These are phyloP conservation scores for Trichothecium sympodiale DNA, from an alignment of 2,329 filamentous ascomycete species.

Conservation along the genomic window DNA sequence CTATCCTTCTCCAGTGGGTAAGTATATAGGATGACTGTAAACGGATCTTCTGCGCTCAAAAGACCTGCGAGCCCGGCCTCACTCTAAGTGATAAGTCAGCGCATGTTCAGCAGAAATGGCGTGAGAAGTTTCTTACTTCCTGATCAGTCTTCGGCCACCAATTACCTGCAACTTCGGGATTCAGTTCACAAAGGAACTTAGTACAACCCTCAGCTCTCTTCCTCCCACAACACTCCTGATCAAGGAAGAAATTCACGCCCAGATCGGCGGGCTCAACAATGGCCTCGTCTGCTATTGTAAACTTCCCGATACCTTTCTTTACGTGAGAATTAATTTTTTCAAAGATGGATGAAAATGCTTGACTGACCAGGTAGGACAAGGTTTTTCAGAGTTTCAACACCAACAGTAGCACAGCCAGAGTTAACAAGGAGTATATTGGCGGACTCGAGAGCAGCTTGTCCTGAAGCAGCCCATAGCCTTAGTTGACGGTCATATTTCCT, in stretches of 20 bases:
- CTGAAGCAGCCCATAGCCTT: constrained; percentile 85
- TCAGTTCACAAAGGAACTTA: constrained; percentile 72
- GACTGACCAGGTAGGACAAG: constrained; percentile 71
- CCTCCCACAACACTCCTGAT: constrained; percentile 65
- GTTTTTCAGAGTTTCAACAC: constrained; percentile 89
- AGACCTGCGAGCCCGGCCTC: constrained; percentile 21
- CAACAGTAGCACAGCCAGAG: constrained; percentile 74
- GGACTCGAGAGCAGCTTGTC: constrained; percentile 81
- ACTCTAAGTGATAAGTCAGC: neutral
- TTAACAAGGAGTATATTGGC: constrained; percentile 89
- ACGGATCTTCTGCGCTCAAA: constrained; percentile 27
- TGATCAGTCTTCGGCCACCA: constrained; percentile 43
- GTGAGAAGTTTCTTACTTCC: neutral
- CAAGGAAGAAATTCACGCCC: constrained; percentile 94
- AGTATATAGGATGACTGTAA: constrained; percentile 45
- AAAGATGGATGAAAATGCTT: neutral
- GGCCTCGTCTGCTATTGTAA: constrained; percentile 78
- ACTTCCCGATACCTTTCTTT: constrained; percentile 63
- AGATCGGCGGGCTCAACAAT: constrained; percentile 72
- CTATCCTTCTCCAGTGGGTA: constrained; percentile 34
- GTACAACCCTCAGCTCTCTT: constrained; percentile 69
- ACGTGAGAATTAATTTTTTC: neutral
- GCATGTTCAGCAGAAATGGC: neutral
- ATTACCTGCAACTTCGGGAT: constrained; percentile 78
- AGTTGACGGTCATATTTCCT: constrained; percentile 92